phyloP scores from a whole-genome alignment of 1,284 basidiomycete genomes.

The Fomitiporia mediterranea region DNA sequence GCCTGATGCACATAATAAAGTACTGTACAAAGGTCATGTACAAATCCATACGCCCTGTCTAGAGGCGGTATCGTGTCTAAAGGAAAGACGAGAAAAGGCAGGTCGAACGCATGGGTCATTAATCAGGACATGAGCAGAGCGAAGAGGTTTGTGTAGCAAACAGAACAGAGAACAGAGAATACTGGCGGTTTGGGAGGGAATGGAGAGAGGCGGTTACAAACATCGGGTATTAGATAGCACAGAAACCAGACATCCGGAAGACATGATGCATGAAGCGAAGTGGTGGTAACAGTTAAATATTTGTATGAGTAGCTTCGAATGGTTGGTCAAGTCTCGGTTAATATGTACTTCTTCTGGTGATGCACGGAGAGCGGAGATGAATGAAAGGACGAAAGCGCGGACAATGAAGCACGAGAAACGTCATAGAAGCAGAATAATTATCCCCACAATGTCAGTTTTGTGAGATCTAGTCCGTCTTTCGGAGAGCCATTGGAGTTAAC shows the following conservation, averaged over 20 bases:
- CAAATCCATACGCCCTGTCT: constrained; percentile 3
- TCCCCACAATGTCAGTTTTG: constrained; percentile 45
- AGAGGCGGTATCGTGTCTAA: constrained; percentile 7
- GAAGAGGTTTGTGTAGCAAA: not conserved
- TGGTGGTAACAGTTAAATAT: constrained; percentile 3
- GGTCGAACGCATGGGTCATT: not conserved
- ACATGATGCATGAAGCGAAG: not conserved
- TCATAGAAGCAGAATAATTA: constrained; percentile 24
- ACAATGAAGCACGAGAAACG: not conserved
- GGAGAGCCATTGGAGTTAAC: constrained; percentile 30
- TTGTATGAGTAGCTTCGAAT: not conserved
- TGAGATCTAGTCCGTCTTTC: constrained; percentile 33
- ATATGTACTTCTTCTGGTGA: not conserved
- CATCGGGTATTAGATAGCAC: not conserved
- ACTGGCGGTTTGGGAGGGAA: too few relatives aligned
- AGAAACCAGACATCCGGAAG: not conserved
- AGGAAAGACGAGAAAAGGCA: not conserved
- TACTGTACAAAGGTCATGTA: constrained; percentile 5
- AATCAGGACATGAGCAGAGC: not conserved
- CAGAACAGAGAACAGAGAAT: not conserved
- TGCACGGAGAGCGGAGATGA: not conserved
- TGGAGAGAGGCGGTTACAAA: not conserved
- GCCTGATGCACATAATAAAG: constrained; percentile 5
- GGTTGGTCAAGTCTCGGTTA: not conserved
- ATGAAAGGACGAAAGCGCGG: not conserved